Evolutionary conservation across 768 basidiomycete genomes (phyloP), one percentile per base, ranked within the genome.

Genomic region (Termitomyces sp.): DNA sequence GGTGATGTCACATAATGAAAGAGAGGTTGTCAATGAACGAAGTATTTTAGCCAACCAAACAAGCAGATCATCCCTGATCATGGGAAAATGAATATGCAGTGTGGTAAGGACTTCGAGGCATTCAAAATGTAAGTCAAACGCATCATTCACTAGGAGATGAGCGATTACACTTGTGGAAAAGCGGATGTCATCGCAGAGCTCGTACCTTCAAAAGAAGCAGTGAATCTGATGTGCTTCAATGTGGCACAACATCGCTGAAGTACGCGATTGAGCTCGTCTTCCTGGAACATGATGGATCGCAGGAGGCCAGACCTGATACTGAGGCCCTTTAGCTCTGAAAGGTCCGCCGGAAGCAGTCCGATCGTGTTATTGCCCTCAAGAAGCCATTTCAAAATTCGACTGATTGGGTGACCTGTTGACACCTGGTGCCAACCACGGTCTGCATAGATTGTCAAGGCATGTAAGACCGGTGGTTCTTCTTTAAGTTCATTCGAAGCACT

Each of bases 151-250:
- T 49, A 16, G 21, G 48, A 5, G 9, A 23, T 0, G 7, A 35
- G 21, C 7, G 3, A 17, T 49, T 34, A 35, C 14, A 35, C 34
- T 48, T 49, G 4, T 35, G 16, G 8, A 2, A 34, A 34, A 23
- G 5, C 21, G 10, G 34, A 49, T 49, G 21, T 10, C 21, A 23
- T 35, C 21, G 23, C 34, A 23, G 21, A 17, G 17, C 34, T 35
- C 48, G 32, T 49, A 49, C 48, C 48, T 49, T 49, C 48, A 5
- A 49, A 49, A 21, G 48, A 49, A 49, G 48, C 48, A 17, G 32
- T 49, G 16, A 49, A 35, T 23, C 23, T 37, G 14, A 49, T 34
- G 21, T 49, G 48, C 16, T 49, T 49, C 14, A 49, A 21, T 49
- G 48, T 49, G 48, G 34, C 34, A 35, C 48, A 21, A 37, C 48